A percentile compares a stretch with the other conserved stretches of the same genome.
These are phyloP conservation scores for Acacia concinna DNA, from an alignment of 331 rosid genomes.

Conservation along the genomic window DNA sequence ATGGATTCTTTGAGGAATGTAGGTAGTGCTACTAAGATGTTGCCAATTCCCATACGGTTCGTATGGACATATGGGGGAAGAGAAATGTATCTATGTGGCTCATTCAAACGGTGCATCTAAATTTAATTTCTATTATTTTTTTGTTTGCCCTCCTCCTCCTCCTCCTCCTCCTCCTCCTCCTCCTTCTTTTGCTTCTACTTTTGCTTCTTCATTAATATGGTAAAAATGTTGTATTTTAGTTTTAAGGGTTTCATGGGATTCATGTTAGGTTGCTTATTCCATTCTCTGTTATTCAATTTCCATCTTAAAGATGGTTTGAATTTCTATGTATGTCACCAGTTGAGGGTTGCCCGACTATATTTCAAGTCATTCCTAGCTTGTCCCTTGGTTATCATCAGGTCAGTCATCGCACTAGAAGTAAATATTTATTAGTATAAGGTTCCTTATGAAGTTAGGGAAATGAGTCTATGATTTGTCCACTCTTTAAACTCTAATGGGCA, in stretches of 20 bases:
- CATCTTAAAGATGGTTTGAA: constrained; percentile 80
- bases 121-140: neutral
- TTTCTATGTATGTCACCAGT: constrained; percentile 87
- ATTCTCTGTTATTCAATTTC: neutral
- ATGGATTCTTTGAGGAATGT: constrained; percentile 68
- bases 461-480: neutral
- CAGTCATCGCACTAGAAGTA: constrained; percentile 35
- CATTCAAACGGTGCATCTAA: constrained; percentile 68
- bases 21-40: constrained; percentile 55
- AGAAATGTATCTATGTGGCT: constrained; percentile 78
- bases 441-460: neutral
- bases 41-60: constrained; percentile 80
- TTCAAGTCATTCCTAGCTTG: constrained; percentile 82
- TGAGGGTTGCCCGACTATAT: constrained; percentile 92
- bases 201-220: neutral
- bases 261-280: neutral
- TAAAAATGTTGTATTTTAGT: constrained; percentile 13
- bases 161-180: neutral
- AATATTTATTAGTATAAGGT: neutral
- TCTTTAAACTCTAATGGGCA: neutral
- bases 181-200: too few relatives aligned
- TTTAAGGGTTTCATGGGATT: constrained; percentile 16
- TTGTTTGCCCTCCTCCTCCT: neutral
- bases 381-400: constrained; percentile 94
- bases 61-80: constrained; percentile 98